Percentiles rank a stretch among this genome's conserved stretches.
These are phyloP conservation scores for Teunomyces gatunensis DNA, from an alignment of 805 yeast species.

Conservation along the genomic window DNA sequence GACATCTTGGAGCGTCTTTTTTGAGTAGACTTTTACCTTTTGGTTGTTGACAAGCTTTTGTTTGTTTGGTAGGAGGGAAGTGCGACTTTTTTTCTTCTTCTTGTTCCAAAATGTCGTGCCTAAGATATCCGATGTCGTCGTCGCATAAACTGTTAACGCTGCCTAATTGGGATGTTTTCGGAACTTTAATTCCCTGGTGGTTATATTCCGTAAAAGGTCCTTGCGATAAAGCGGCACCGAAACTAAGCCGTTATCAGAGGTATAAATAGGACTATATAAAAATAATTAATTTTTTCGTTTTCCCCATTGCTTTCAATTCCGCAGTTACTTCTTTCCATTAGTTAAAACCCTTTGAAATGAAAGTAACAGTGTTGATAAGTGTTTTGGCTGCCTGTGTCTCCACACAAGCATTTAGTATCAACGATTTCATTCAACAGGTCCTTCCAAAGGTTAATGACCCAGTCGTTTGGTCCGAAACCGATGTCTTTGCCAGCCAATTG, in stretches of 20 bases:
- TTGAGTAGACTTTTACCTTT: neutral
- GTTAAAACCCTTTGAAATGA: neutral
- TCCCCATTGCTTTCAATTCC: neutral
- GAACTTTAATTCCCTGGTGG: neutral
- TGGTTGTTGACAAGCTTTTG: neutral
- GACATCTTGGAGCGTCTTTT: neutral
- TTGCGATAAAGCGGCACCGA: neutral
- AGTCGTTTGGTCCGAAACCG: conserved; percentile 1
- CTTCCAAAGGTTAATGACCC: neutral
- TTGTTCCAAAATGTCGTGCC: neutral
- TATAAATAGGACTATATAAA: neutral
- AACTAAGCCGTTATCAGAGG: neutral
- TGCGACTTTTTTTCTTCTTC: neutral
- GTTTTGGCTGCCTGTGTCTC: conserved; percentile 2
- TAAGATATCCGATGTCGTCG: neutral
- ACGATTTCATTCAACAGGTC: neutral
- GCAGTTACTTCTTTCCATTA: neutral
- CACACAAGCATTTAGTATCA: neutral
- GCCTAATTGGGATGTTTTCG: neutral
- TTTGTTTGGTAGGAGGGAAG: neutral
- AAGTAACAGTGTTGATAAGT: neutral
- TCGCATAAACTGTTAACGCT: neutral
- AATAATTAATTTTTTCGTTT: neutral
- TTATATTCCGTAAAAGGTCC: neutral
- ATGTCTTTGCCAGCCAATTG: conserved; percentile 1